Evolutionary conservation across 805 yeast species (phyloP).

Genomic region (Nakazawaea anatomiae): DNA sequence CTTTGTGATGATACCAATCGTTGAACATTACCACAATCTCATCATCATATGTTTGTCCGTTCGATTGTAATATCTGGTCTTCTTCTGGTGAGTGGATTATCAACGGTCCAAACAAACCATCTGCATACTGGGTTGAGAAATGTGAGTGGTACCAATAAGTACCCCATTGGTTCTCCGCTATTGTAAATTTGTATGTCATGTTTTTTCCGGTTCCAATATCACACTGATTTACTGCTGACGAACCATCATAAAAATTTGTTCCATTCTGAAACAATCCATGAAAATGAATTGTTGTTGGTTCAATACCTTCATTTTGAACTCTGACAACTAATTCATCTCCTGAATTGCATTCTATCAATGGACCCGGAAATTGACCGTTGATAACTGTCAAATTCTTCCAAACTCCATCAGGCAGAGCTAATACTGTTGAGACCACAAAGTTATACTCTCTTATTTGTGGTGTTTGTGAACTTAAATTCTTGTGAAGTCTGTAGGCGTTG

Average conservation of each 20-base stretch:
- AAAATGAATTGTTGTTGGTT: slow-evolving; percentile 17
- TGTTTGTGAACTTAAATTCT: background rate
- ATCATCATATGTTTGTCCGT: slow-evolving; percentile 34
- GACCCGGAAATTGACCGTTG: slow-evolving; percentile 19
- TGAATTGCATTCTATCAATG: slow-evolving; percentile 15
- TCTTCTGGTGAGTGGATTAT: slow-evolving; percentile 16
- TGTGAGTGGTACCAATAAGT: slow-evolving; percentile 22
- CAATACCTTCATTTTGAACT: slow-evolving; percentile 13
- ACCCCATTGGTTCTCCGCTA: slow-evolving; percentile 15
- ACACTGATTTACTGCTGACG: slow-evolving; percentile 16
- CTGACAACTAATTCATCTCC: slow-evolving; percentile 17
- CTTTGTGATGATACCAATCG: slow-evolving; percentile 44
- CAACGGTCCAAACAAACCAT: slow-evolving; percentile 19
- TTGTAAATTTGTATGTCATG: slow-evolving; percentile 15
- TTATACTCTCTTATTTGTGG: background rate
- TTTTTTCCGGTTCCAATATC: slow-evolving; percentile 13
- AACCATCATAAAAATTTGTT: slow-evolving; percentile 19
- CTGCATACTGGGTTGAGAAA: slow-evolving; percentile 18
- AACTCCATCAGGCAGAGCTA: slow-evolving; percentile 9
- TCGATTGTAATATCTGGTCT: slow-evolving; percentile 13
- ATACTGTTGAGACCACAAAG: background rate
- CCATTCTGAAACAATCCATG: slow-evolving; percentile 17
- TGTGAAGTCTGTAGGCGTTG: slow-evolving; percentile 18
- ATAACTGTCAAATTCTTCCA: slow-evolving; percentile 14
- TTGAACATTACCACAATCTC: slow-evolving; percentile 35